Conservation (phyloP, 768 basidiomycete genomes). For the Rhizopogon sp. region DNA sequence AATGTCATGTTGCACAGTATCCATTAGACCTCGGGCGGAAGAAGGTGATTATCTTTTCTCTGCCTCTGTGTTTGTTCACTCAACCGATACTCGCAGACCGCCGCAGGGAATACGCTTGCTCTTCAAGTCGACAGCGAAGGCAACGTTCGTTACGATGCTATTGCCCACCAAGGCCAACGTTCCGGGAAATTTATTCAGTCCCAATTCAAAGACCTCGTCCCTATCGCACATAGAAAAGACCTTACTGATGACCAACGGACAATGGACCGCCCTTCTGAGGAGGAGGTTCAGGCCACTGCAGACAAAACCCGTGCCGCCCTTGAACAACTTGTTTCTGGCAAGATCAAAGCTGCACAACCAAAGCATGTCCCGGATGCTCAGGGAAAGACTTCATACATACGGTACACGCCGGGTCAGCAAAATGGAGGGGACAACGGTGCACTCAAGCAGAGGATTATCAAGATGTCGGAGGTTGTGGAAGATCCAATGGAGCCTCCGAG, state of each 20-base stretch:
- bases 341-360: constrained; percentile 98
- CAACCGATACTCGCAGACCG: constrained; percentile 45
- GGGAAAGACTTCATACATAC: constrained; percentile 84
- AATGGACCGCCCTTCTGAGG: constrained; percentile 94
- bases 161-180: constrained; percentile 92
- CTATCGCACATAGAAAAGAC: constrained; percentile 85
- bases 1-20: constrained; percentile 97
- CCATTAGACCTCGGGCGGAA: constrained; percentile 93
- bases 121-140: constrained; percentile 96
- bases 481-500: constrained; percentile 95
- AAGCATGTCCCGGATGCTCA: constrained; percentile 87
- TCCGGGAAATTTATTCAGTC: constrained; percentile 85
- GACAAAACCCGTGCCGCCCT: constrained; percentile 89
- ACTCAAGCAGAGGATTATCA: constrained; percentile 94
- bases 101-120: constrained; percentile 91
- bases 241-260: constrained; percentile 62
- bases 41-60: constrained; percentile 53
- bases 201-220: constrained; percentile 97
- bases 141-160: constrained; percentile 95
- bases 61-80: background rate
- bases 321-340: constrained; percentile 89
- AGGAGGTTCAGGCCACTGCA: constrained; percentile 85
- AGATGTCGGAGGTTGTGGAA: constrained; percentile 97
- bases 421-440: constrained; percentile 48
- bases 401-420: constrained; percentile 95